Evolutionary conservation across 306 rosid genomes (phyloP), one percentile per base, ranked within the genome.

Genomic region (Psophocarpus tetragonolobus): DNA sequence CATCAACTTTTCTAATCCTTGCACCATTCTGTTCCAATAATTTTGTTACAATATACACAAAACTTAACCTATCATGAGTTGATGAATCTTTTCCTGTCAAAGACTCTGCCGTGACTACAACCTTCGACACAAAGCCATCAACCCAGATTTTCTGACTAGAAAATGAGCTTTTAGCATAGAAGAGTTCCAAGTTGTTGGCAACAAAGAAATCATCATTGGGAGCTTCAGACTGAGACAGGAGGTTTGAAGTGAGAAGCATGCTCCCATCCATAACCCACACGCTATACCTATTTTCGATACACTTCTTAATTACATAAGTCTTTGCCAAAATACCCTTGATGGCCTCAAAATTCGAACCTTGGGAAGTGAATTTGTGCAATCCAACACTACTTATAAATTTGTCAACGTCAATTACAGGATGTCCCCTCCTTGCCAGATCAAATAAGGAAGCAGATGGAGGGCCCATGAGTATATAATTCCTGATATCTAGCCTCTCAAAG

Each of bases 401-500:
- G 82, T 91, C 90, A 15, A 82, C 83, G 57, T 70, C 68, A 58
- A 95, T 88, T 76, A 89, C 91, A 30, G 91, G 88, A 82, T 87
- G 89, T 33, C 97, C 98, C 87, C 95, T 88, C 82, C 97, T 91
- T 33, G 92, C 87, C 58, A 92, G 87, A 81, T 91, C 97, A 72
- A 88, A 78, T 50, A 89, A 51, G 76, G 88, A 85, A 76, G 86
- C 92, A 50, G 92, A 80, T 57, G 88, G 91, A 1, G 85, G 82
- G 56, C 89, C 96, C 76, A 92, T 27, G 29, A 92, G 79, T 74
- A 94, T 72, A 53, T 81, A 90, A 87, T 87, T 89, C 85, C 85
- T 78, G 64, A 90, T 84, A 82, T 89, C 81, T 76, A 90, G 81
- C 82, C 91, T 88, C 85, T 92, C 98, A 79, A 95, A 90, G 84